Percentiles rank a stretch among this genome's conserved stretches.
Evolutionary conservation across 2,329 filamentous ascomycete genomes (phyloP).

Genomic region (Penicillium sp.): DNA sequence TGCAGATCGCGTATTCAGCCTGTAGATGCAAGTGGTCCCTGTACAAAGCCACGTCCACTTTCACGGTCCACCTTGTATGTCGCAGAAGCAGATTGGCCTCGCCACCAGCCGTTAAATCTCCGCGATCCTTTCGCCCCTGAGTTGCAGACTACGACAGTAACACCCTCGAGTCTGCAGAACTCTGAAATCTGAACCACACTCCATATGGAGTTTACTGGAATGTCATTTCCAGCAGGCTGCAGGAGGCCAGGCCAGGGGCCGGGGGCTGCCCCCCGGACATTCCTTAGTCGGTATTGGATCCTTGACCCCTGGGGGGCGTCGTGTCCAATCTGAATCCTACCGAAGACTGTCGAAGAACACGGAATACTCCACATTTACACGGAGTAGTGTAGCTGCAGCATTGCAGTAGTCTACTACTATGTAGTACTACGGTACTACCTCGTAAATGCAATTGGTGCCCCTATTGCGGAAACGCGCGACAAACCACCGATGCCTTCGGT

Average conservation of each 20-base stretch:
- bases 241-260: no score
- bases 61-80: neutral
- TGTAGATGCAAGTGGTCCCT: neutral
- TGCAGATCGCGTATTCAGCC: neutral
- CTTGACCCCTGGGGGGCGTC: neutral
- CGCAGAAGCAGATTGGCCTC: neutral
- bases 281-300: neutral
- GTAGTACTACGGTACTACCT: no score
- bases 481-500: no score
- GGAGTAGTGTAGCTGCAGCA: no score
- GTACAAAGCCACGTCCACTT: neutral
- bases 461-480: no score
- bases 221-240: neutral
- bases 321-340: neutral
- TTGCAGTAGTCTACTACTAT: no score
- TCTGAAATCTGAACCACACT: no score
- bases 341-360: neutral
- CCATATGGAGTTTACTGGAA: neutral
- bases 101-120: constrained; percentile 1
- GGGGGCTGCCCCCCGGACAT: neutral
- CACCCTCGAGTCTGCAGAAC: no score
- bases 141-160: neutral
- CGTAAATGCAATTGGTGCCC: no score
- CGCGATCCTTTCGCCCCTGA: neutral
- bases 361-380: neutral